A percentile compares a stretch with the other conserved stretches of the same genome.
Conservation (phyloP, 441 rosid genomes). For the Daphne laureola region DNA sequence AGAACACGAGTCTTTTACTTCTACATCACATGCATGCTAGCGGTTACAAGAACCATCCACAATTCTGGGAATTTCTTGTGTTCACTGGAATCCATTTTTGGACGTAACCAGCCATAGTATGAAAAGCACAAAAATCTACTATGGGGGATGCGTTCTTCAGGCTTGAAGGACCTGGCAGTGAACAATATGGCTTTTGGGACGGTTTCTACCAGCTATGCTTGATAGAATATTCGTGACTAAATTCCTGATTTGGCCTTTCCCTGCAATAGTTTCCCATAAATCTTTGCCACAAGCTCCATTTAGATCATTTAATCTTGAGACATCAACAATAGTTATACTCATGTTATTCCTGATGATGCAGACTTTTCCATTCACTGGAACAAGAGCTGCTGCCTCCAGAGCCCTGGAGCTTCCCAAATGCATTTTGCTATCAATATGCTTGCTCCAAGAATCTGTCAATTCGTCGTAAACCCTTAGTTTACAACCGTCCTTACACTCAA, state of each 20-base stretch:
- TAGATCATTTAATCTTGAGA: constrained; percentile 25
- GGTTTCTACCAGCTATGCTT: constrained; percentile 38
- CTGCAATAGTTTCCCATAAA: constrained; percentile 45
- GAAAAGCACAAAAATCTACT: constrained; percentile 3
- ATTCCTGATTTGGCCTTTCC: constrained; percentile 42
- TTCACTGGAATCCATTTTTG: constrained; percentile 7
- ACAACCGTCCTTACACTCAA: constrained; percentile 52
- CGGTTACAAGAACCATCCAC: no score
- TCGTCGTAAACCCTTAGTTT: constrained; percentile 41
- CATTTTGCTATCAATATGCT: constrained; percentile 39
- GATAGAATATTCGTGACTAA: constrained; percentile 43
- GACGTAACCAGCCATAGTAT: constrained; percentile 1
- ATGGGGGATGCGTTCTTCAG: constrained; percentile 11
- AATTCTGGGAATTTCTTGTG: neutral
- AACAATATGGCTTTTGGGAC: constrained; percentile 42
- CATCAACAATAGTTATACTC: constrained; percentile 44
- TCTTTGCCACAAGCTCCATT: constrained; percentile 37
- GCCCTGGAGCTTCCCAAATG: constrained; percentile 46
- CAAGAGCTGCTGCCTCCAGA: constrained; percentile 43
- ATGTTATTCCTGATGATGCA: constrained; percentile 43
- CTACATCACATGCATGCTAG: no score
- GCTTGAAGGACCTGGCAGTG: constrained; percentile 53
- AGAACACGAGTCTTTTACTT: no score
- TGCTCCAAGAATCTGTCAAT: constrained; percentile 39
- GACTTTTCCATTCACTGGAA: constrained; percentile 42